Evolutionary conservation across 2,329 filamentous ascomycete species (phyloP), one percentile per base, ranked within the genome.

Genomic region (Emergomyces africanus): DNA sequence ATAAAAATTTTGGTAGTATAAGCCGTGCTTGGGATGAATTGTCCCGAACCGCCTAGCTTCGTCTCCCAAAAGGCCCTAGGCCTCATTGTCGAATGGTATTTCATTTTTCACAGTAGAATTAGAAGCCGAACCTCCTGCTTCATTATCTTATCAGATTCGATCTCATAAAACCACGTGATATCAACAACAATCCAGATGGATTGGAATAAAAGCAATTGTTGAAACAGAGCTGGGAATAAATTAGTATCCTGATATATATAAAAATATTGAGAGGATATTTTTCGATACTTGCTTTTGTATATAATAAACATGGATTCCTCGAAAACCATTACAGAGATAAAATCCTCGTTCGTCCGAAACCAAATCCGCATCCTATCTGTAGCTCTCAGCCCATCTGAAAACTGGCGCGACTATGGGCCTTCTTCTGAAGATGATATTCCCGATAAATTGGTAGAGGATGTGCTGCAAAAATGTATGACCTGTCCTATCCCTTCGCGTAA

Each of bases 291-390:
- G 1, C 6, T 28, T 30, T 54, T 55, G 8, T 14, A 14, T 28
- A 15, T 23, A 35, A 15, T 30, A 42, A 59, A 15, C 14, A 76
- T 76, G 74, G 72, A 74, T 59, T 69, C 69, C 44, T 66, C 67
- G 59, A 68, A 68, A 58, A 80, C 79, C 1, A 74, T 82, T 51
- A 70, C 77, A 23, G 77, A 79, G 61, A 65, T 78, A 44, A 83
- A 83, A 62, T 73, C 76, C 5, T 66, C 73, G 15, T 83, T 83
- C 54, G 70, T 82, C 20, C 71, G 77, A 59, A 69, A 71, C 10
- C 78, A 81, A 61, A 76, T 81, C 60, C 78, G 80, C 8, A 75
- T 79, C 23, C 70, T 83, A 3, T 79, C 78, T 2, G 74, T 77
- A 59, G 72, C 71, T 18, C 74, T 82, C 18, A 68, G 75, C 54